These are phyloP conservation scores for Candida qinlingensis DNA, from an alignment of 805 yeast genomes.

Conservation along the genomic window DNA sequence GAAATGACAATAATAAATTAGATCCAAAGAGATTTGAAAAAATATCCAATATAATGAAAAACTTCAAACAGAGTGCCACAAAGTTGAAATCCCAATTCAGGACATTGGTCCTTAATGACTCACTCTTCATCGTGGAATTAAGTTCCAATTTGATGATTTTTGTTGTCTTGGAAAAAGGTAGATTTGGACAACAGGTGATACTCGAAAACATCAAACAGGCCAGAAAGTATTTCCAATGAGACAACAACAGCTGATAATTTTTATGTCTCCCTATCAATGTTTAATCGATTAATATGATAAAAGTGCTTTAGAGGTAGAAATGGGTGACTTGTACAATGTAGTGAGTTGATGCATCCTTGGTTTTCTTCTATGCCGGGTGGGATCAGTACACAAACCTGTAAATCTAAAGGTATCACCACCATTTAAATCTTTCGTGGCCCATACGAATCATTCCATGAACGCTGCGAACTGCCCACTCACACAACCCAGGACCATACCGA, in stretches of 20 bases:
- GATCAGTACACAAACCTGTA: no score
- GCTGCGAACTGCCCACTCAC: no score
- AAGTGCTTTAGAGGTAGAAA: no score
- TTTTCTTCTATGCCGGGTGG: no score
- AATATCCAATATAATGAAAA: conserved; percentile 87
- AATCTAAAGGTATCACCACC: no score
- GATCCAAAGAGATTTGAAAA: conserved; percentile 95
- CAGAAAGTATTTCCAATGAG: conserved; percentile 42
- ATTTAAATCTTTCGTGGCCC: no score
- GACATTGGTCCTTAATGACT: conserved; percentile 63
- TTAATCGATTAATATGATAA: no score
- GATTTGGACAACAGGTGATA: conserved; percentile 34
- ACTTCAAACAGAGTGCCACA: conserved; percentile 87
- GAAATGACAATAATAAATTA: conserved; percentile 27
- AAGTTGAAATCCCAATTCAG: conserved; percentile 82
- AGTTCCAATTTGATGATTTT: conserved; percentile 59
- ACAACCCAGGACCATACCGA: no score
- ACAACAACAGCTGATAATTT: background rate
- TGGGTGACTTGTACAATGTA: no score
- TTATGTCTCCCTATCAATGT: no score
- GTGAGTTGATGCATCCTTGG: no score
- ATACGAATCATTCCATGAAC: no score
- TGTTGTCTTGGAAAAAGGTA: conserved; percentile 43
- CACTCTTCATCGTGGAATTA: conserved; percentile 46
- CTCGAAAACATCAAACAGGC: conserved; percentile 56